These are phyloP conservation scores for Irpex rosettiformis DNA, from an alignment of 1,284 basidiomycete genomes.

Conservation along the genomic window DNA sequence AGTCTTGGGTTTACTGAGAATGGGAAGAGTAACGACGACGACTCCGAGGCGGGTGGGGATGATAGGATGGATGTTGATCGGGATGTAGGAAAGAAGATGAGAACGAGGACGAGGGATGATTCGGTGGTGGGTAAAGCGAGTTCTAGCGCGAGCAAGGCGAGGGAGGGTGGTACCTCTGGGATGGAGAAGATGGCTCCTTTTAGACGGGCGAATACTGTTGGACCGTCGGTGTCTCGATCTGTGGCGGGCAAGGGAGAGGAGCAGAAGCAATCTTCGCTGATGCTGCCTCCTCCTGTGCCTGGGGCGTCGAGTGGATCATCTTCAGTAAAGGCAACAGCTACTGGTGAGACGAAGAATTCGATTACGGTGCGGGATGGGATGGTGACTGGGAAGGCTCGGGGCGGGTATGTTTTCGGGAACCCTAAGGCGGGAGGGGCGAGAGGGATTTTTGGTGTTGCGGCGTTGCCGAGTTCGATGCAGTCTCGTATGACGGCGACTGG, in stretches of 20 bases:
- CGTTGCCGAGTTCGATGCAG: constrained; percentile 4
- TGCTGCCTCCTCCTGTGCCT: constrained; percentile 22
- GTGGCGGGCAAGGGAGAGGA: neutral
- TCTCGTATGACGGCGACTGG: constrained; percentile 7
- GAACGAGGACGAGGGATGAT: neutral
- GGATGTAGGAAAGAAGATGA: neutral
- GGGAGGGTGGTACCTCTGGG: neutral
- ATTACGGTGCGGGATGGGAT: constrained; percentile 19
- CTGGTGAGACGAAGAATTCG: constrained; percentile 5
- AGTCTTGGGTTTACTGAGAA: constrained; percentile 17
- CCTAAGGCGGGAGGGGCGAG: neutral
- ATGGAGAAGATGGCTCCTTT: neutral
- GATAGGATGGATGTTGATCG: constrained; percentile 7
- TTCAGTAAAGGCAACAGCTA: neutral
- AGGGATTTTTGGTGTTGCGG: constrained; percentile 19
- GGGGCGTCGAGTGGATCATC: neutral
- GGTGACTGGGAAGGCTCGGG: constrained; percentile 15
- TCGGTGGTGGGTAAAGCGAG: neutral
- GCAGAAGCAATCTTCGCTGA: constrained; percentile 19
- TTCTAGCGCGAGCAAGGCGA: neutral
- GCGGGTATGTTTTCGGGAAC: constrained; percentile 13
- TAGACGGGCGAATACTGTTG: constrained; percentile 14
- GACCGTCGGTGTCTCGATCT: constrained; percentile 6
- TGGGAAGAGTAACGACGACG: constrained; percentile 5
- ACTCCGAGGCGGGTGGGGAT: too few relatives aligned